phyloP scores from a whole-genome alignment of 2,329 filamentous ascomycete genomes.

The Hypoxylon sp. region DNA sequence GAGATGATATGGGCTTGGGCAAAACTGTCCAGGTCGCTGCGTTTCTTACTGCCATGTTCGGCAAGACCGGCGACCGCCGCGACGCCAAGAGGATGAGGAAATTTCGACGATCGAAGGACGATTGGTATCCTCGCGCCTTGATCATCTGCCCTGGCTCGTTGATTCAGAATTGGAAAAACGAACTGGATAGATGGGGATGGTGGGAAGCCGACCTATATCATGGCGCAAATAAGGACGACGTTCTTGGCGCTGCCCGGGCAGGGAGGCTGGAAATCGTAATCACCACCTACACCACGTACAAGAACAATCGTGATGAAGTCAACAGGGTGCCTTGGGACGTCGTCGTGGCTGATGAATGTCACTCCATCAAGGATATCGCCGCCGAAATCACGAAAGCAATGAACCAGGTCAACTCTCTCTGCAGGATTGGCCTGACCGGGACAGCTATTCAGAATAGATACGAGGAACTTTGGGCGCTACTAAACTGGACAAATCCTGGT shows the following conservation, averaged over 20 bases:
- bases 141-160: conserved; percentile 91
- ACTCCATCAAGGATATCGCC: conserved; percentile 83
- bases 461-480: conserved; percentile 93
- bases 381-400: conserved; percentile 87
- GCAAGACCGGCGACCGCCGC: conserved; percentile 90
- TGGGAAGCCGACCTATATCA: conserved; percentile 91
- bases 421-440: conserved; percentile 91
- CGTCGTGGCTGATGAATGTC: conserved; percentile 94
- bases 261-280: conserved; percentile 91
- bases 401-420: conserved; percentile 90
- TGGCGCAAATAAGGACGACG: conserved; percentile 75
- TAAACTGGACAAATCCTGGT: conserved; percentile 97
- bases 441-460: conserved; percentile 99
- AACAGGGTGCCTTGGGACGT: conserved; percentile 94
- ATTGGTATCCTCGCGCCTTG: conserved; percentile 86
- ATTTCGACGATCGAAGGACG: conserved; percentile 71
- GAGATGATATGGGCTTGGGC: conserved; percentile 97
- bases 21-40: conserved; percentile 97
- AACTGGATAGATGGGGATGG: conserved; percentile 92
- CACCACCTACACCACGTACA: conserved; percentile 93
- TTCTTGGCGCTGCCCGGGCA: conserved; percentile 77
- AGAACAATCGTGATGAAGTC: conserved; percentile 77
- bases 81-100: conserved; percentile 91
- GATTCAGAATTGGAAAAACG: conserved; percentile 91
- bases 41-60: conserved; percentile 91